Percentiles rank a stretch among this genome's conserved stretches.
Conservation (phyloP, 1,284 basidiomycete species). For the Phlebopus sp. region DNA sequence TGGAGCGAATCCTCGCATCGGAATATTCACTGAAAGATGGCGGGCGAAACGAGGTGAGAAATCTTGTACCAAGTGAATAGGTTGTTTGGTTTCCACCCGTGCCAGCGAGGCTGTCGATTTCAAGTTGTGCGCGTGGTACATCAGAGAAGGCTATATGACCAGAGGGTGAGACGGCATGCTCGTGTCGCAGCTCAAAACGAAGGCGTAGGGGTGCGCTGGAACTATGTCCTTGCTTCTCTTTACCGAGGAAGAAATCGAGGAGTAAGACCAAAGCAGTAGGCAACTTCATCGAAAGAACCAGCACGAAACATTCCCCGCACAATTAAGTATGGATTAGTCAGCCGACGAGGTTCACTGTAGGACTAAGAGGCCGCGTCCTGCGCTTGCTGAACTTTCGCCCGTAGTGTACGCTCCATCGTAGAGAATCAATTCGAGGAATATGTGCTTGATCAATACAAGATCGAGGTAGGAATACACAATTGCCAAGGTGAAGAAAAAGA, state of each 20-base stretch:
- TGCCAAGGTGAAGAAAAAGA: constrained; percentile 1
- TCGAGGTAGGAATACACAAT: constrained; percentile 5
- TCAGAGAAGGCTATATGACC: constrained; percentile 64
- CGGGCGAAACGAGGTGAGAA: constrained; percentile 45
- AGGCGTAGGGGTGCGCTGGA: constrained; percentile 26
- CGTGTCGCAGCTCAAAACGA: constrained; percentile 63
- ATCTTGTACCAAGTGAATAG: constrained; percentile 41
- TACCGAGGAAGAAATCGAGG: constrained; percentile 30
- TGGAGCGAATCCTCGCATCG: constrained; percentile 50
- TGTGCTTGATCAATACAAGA: too few species aligned
- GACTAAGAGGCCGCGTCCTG: too few species aligned
- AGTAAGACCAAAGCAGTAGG: constrained; percentile 41
- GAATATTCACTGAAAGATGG: constrained; percentile 49
- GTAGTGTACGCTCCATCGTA: too few species aligned
- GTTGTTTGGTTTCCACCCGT: constrained; percentile 20
- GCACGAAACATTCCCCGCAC: constrained; percentile 1
- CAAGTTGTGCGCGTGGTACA: constrained; percentile 26
- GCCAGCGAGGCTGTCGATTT: constrained; percentile 4
- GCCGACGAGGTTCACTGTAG: constrained; percentile 6
- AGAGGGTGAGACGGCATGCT: constrained; percentile 55
- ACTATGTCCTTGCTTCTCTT: constrained; percentile 8
- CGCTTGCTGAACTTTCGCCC: too few species aligned
- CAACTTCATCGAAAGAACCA: constrained; percentile 42
- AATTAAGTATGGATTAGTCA: constrained; percentile 26
- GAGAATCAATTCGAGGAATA: too few species aligned